Conservation (phyloP, 2,329 filamentous ascomycete genomes). For the Paraphaeosphaeria minitans region DNA sequence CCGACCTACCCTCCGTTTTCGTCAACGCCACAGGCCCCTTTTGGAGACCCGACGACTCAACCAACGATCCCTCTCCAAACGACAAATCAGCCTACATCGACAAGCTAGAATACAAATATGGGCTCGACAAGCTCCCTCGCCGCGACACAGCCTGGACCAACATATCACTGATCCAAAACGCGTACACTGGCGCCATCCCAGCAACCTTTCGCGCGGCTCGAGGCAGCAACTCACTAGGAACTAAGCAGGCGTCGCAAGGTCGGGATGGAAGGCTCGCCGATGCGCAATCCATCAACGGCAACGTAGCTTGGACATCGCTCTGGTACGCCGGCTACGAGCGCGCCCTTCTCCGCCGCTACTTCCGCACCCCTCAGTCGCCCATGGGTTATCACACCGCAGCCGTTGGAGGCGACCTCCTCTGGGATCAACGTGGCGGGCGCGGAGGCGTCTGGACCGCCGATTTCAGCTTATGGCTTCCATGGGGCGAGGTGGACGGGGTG, state of each 20-base stretch:
- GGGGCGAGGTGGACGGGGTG: conserved; percentile 52
- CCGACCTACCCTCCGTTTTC: conserved; percentile 47
- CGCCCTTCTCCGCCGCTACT: conserved; percentile 56
- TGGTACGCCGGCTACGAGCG: conserved; percentile 57
- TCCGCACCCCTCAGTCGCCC: conserved; percentile 52
- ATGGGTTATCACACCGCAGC: conserved; percentile 51
- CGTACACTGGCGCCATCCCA: conserved; percentile 54
- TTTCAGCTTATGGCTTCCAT: conserved; percentile 54
- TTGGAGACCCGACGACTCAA: conserved; percentile 33
- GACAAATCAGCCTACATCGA: conserved; percentile 38
- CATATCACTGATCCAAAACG: conserved; percentile 55
- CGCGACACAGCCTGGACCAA: conserved; percentile 51
- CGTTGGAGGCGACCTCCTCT: conserved; percentile 54
- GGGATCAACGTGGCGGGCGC: conserved; percentile 58
- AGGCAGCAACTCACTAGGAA: not conserved
- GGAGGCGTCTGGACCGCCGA: conserved; percentile 60
- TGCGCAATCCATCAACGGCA: conserved; percentile 35
- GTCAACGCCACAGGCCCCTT: conserved; percentile 34
- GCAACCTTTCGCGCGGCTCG: conserved; percentile 49
- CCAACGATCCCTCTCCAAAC: conserved; percentile 35
- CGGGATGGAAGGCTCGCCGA: not conserved
- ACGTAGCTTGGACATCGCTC: conserved; percentile 51
- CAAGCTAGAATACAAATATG: conserved; percentile 27
- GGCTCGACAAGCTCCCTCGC: conserved; percentile 51
- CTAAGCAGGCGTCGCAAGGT: not conserved